These are phyloP conservation scores for Neoascochyta sp. DNA, from an alignment of 2,329 filamentous ascomycete genomes.

Conservation along the genomic window DNA sequence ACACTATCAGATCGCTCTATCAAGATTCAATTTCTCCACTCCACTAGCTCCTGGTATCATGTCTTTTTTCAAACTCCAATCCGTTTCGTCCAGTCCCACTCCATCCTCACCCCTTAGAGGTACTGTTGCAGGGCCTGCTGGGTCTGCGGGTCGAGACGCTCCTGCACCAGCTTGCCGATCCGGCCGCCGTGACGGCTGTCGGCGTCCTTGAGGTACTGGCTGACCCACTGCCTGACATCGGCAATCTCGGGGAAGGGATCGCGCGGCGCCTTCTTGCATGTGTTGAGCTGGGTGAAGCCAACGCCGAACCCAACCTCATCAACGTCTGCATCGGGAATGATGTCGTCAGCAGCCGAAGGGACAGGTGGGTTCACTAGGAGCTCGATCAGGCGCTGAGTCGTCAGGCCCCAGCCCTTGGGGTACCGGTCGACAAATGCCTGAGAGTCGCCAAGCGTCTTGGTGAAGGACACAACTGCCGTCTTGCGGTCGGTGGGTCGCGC, in stretches of 20 bases:
- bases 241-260: constrained; percentile 86
- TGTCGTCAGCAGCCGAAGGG: constrained; percentile 61
- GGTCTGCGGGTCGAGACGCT: constrained; percentile 56
- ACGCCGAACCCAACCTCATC: constrained; percentile 94
- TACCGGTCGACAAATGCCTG: constrained; percentile 72
- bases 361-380: constrained; percentile 86
- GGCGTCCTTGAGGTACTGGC: constrained; percentile 70
- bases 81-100: constrained; percentile 1
- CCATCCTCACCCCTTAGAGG: constrained; percentile 5
- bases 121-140: constrained; percentile 40
- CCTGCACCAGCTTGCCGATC: constrained; percentile 66
- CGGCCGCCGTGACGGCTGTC: constrained; percentile 69
- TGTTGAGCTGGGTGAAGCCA: constrained; percentile 90
- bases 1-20: too few species aligned
- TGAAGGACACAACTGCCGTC: constrained; percentile 85
- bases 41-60: constrained; percentile 11
- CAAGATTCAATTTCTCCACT: too few species aligned
- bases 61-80: constrained; percentile 3
- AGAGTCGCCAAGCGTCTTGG: constrained; percentile 86
- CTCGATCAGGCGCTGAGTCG: constrained; percentile 83
- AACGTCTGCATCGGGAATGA: constrained; percentile 82
- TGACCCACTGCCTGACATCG: constrained; percentile 80
- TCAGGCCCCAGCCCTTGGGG: constrained; percentile 78
- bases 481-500: constrained; percentile 87
- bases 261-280: constrained; percentile 67